These are phyloP conservation scores for Cercospora brassicicola DNA, from an alignment of 2,329 filamentous ascomycete species.

Conservation along the genomic window DNA sequence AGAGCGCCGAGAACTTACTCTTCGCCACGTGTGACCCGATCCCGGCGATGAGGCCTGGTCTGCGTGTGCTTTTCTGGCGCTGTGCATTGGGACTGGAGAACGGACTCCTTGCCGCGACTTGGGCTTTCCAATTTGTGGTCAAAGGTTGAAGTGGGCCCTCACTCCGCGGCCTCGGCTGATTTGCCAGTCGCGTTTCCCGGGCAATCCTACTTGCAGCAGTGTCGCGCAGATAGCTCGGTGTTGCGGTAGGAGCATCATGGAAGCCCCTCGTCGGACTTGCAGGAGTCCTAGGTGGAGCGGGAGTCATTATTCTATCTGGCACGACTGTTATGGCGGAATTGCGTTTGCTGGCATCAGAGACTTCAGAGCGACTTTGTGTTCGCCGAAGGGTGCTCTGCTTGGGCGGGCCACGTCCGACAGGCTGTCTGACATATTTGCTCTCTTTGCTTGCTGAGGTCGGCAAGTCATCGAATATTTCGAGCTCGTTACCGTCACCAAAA, in stretches of 20 bases:
- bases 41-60: conserved; percentile 87
- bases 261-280: conserved; percentile 53
- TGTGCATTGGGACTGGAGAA: conserved; percentile 52
- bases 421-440: conserved; percentile 78
- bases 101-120: conserved; percentile 53
- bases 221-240: conserved; percentile 65
- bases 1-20: conserved; percentile 57
- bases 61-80: conserved; percentile 47
- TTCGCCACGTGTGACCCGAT: conserved; percentile 76
- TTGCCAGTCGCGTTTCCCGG: conserved; percentile 56
- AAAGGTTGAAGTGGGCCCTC: conserved; percentile 54
- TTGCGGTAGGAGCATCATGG: conserved; percentile 46
- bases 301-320: conserved; percentile 50
- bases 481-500: conserved; percentile 89
- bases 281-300: conserved; percentile 52
- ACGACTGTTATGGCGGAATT: conserved; percentile 27
- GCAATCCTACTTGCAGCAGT: conserved; percentile 66
- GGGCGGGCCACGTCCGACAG: conserved; percentile 66
- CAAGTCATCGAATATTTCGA: conserved; percentile 91
- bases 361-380: conserved; percentile 35
- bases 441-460: conserved; percentile 83
- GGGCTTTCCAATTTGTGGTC: conserved; percentile 61
- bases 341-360: conserved; percentile 34
- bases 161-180: conserved; percentile 43
- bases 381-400: conserved; percentile 46